Evolutionary conservation across 768 basidiomycete genomes (phyloP).

Genomic region (Tylopilus felleus): DNA sequence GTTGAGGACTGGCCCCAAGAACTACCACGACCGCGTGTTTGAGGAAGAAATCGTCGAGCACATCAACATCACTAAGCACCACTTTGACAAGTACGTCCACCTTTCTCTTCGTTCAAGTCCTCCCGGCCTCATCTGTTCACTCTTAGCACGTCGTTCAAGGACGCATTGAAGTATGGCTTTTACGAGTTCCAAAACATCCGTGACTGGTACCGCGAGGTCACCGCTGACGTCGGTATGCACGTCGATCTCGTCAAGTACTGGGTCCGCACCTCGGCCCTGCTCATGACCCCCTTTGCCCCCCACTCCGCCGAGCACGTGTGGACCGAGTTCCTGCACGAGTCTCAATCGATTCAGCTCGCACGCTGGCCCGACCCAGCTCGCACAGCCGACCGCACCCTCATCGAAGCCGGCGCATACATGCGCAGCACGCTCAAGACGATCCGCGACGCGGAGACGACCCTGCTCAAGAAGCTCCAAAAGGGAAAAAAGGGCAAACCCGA

Average conservation of each 20-base stretch:
- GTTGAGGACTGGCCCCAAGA: conserved; percentile 69
- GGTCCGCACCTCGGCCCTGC: conserved; percentile 76
- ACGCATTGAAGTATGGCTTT: conserved; percentile 91
- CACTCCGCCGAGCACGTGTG: conserved; percentile 95
- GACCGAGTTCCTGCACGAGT: conserved; percentile 66
- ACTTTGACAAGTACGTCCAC: conserved; percentile 72
- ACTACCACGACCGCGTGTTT: conserved; percentile 86
- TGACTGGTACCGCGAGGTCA: conserved; percentile 96
- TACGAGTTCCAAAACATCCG: conserved; percentile 91
- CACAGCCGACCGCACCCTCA: conserved; percentile 57
- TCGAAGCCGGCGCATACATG: conserved; percentile 84
- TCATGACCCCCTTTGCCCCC: conserved; percentile 85
- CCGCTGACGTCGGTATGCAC: conserved; percentile 88
- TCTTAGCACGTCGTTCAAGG: conserved; percentile 89
- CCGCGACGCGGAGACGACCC: conserved; percentile 77
- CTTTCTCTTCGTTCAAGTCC: neutral
- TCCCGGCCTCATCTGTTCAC: neutral
- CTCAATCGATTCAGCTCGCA: conserved; percentile 77
- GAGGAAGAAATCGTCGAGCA: conserved; percentile 87
- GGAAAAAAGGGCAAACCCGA: conserved; percentile 56
- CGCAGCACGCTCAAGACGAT: conserved; percentile 87
- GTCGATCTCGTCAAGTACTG: conserved; percentile 80
- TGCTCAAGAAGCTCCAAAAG: conserved; percentile 80
- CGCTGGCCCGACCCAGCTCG: conserved; percentile 71
- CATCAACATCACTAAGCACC: conserved; percentile 74